These are phyloP conservation scores for Phlebiopsis gigantea DNA, from an alignment of 768 basidiomycete genomes.

Conservation along the genomic window DNA sequence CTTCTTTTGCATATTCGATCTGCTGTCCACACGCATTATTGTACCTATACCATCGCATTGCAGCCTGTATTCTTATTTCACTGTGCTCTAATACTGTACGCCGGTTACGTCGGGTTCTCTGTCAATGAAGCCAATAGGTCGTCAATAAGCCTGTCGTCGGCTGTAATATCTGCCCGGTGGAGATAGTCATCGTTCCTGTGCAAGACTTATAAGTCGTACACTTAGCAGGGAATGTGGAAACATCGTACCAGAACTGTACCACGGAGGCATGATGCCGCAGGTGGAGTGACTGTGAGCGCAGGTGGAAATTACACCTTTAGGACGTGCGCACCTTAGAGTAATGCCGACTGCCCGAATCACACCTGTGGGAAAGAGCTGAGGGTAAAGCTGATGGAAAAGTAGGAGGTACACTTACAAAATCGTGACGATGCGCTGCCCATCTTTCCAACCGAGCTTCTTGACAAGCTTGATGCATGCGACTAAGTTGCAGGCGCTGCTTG, in stretches of 20 bases:
- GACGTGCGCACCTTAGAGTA: slow-evolving; percentile 75
- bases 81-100: background rate
- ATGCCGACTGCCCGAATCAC: slow-evolving; percentile 88
- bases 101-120: background rate
- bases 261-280: background rate
- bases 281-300: background rate
- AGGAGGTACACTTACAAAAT: slow-evolving; percentile 54
- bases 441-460: slow-evolving; percentile 61
- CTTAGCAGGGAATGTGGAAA: background rate
- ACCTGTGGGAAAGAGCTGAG: slow-evolving; percentile 36
- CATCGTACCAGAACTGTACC: slow-evolving; percentile 45
- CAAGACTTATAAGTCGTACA: background rate
- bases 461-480: slow-evolving; percentile 85
- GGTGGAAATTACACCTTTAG: background rate
- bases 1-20: background rate
- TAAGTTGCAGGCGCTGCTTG: slow-evolving; percentile 93
- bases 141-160: slow-evolving; percentile 36
- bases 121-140: slow-evolving; percentile 26
- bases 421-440: slow-evolving; percentile 75
- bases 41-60: background rate
- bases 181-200: slow-evolving; percentile 52
- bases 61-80: slow-evolving; percentile 4
- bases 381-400: background rate
- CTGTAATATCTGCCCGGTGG: slow-evolving; percentile 32
- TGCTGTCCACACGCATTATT: slow-evolving; percentile 7